Conservation (phyloP, 768 basidiomycete genomes). For the Hygrophoropsis aurantiaca region DNA sequence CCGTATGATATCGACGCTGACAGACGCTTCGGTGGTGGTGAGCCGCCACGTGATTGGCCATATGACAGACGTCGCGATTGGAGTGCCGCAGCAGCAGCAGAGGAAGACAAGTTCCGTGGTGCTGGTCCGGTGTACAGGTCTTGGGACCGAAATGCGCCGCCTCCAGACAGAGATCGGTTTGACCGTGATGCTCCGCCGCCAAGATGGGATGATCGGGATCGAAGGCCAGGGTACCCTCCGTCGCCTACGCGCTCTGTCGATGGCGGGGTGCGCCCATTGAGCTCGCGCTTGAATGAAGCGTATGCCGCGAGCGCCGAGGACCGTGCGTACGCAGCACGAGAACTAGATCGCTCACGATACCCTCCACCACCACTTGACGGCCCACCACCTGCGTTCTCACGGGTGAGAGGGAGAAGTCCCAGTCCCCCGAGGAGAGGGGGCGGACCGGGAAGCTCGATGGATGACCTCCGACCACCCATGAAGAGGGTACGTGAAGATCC, state of each 20-base stretch:
- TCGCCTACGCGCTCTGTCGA: conserved; percentile 16
- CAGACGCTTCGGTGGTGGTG: conserved; percentile 26
- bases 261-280: conserved; percentile 19
- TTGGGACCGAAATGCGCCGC: conserved; percentile 35
- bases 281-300: conserved; percentile 27
- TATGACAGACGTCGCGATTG: conserved; percentile 30
- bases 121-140: conserved; percentile 24
- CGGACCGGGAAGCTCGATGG: conserved; percentile 25
- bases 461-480: conserved; percentile 43
- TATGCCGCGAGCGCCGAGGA: conserved; percentile 22
- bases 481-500: conserved; percentile 48
- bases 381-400: conserved; percentile 31
- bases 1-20: conserved; percentile 35
- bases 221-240: conserved; percentile 26
- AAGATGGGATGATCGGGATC: conserved; percentile 44
- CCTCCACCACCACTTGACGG: conserved; percentile 14
- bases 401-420: conserved; percentile 46
- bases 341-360: conserved; percentile 30
- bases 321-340: conserved; percentile 24
- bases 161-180: conserved; percentile 36
- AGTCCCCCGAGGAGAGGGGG: conserved; percentile 38
- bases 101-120: conserved; percentile 42
- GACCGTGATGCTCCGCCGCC: conserved; percentile 34
- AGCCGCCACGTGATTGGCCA: conserved; percentile 29
- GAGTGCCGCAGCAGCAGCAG: conserved; percentile 33